Evolutionary conservation across 78 protist genomes (phyloP), one percentile per base, ranked within the genome.

Genomic region (Reticulomyxa filosa): DNA sequence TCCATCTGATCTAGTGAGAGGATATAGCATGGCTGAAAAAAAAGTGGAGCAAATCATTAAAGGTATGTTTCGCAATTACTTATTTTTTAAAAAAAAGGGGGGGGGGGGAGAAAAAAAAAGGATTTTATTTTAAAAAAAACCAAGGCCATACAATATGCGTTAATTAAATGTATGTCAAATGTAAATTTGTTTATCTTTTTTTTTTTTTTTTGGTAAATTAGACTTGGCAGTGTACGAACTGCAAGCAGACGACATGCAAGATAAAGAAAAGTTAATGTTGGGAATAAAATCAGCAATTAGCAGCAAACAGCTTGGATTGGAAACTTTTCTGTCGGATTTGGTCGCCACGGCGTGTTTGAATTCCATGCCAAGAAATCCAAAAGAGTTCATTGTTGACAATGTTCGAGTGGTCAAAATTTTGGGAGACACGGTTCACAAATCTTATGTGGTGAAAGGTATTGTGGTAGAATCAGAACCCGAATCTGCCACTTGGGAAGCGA

Each of bases 341-440:
- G 38, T 59, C 4, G 65, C 46, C 22, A 32, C 30, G 62, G 65
- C 65, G 22, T 33, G 50, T 52, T n/a, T 3, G 51, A 0, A 2
- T 0, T 59, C 36, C 22, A 65, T 64, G 73, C 85, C 87, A 37
- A 63, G 69, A 50, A 72, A 80, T 69, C 33, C 62, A 42, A 46
- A 17, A 6, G 59, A 76, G 56, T 96, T 96, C 85, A 92, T 84
- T 77, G 89, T 87, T 11, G 98, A 96, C 79, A 94, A 90, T 57
- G 86, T 96, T 2, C 79, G 98, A 37, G 89, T 83, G 2, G 76
- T 75, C 50, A 96, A 96, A 80, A 76, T 96, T 46, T 52, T 59
- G 17, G 99, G 99, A 32, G 82, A 78, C 27, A 52, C 84, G 36
- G 78, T 92, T 8, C 7, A 3, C 4, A 78, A 70, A 32, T 71